Evolutionary conservation across 2,329 filamentous ascomycete genomes (phyloP).

Genomic region (Rhytidhysteron rufulum): DNA sequence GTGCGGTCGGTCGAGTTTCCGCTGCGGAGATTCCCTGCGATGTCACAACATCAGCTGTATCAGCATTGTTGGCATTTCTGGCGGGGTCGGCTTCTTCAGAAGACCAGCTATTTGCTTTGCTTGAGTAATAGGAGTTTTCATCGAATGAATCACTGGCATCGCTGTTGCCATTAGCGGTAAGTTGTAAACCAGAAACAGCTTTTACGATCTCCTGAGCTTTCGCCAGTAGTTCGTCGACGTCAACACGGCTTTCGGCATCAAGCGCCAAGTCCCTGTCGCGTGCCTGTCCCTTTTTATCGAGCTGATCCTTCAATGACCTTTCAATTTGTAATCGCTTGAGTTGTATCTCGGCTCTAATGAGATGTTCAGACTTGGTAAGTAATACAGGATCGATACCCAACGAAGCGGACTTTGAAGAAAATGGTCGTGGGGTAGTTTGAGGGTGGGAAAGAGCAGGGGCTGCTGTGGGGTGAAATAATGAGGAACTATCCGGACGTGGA

Average conservation of each 20-base stretch:
- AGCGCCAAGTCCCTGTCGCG: conserved; percentile 47
- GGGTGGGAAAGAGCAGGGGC: conserved; percentile 19
- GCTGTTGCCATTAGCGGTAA: conserved; percentile 55
- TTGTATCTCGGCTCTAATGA: conserved; percentile 77
- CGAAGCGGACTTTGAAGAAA: conserved; percentile 44
- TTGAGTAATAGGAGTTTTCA: conserved; percentile 94
- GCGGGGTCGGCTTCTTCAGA: conserved; percentile 42
- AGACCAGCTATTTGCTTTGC: conserved; percentile 75
- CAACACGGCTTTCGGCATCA: conserved; percentile 42
- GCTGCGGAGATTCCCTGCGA: conserved; percentile 14
- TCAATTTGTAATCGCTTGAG: conserved; percentile 80
- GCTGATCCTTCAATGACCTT: conserved; percentile 69
- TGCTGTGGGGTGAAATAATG: conserved; percentile 13
- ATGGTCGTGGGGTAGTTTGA: conserved; percentile 26
- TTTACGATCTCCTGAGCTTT: conserved; percentile 71
- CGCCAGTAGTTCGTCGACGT: conserved; percentile 39
- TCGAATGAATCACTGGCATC: conserved; percentile 80
- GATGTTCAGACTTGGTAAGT: conserved; percentile 78
- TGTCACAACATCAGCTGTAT: conserved; percentile 25
- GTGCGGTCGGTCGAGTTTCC: conserved; percentile 14
- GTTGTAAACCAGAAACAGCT: conserved; percentile 57
- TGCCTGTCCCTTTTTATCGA: conserved; percentile 54
- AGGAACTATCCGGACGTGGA: conserved; percentile 25
- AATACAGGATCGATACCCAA: conserved; percentile 78
- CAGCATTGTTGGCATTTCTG: conserved; percentile 22